These are phyloP conservation scores for Fomitopsis palustris DNA, from an alignment of 1,284 basidiomycete genomes.

Conservation along the genomic window DNA sequence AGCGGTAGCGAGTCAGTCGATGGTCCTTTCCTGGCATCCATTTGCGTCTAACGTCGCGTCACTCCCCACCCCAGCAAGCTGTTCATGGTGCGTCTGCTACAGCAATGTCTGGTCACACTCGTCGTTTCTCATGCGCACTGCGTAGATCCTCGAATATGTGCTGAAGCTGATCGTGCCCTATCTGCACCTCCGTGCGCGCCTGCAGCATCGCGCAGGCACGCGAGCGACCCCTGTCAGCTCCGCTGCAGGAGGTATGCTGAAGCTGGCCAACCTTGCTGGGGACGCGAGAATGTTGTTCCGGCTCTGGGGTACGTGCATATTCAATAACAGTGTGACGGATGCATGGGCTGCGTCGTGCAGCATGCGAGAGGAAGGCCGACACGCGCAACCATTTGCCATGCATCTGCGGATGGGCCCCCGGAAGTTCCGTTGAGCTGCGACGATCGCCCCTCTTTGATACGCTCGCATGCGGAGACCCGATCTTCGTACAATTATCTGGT, in stretches of 20 bases:
- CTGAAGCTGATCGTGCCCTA: conserved; percentile 66
- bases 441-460: too few species aligned
- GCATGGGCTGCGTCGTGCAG: too few species aligned
- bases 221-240: conserved; percentile 47
- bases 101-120: neutral
- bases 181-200: conserved; percentile 58
- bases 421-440: too few species aligned
- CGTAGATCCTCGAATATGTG: conserved; percentile 61
- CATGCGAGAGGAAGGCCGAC: too few species aligned
- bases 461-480: too few species aligned
- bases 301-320: conserved; percentile 60
- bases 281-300: conserved; percentile 72
- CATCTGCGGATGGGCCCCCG: too few species aligned
- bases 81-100: conserved; percentile 52
- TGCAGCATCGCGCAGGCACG: conserved; percentile 62
- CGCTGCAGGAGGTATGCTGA: conserved; percentile 49
- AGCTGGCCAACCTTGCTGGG: conserved; percentile 52
- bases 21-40: conserved; percentile 19
- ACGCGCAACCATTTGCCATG: too few species aligned
- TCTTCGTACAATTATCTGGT: too few species aligned
- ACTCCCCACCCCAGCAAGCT: conserved; percentile 55
- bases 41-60: neutral
- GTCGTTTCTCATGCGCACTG: neutral
- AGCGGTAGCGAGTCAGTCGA: conserved; percentile 75
- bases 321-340: neutral